A percentile compares a stretch with the other conserved stretches of the same genome.
Conservation (phyloP, 116 monocot species). For the Zostera marina region DNA sequence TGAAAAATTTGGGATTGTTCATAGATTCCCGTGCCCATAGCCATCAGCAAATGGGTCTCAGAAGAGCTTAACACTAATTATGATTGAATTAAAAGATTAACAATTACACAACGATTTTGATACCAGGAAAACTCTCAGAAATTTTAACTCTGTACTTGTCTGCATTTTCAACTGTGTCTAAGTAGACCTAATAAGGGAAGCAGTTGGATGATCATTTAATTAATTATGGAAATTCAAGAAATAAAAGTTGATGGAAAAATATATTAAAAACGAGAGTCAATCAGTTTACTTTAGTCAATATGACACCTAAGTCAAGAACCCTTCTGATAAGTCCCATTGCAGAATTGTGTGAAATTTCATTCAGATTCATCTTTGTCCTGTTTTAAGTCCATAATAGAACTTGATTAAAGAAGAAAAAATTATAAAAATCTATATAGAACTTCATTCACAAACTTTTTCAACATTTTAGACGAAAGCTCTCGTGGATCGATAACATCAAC, state of each 20-base stretch:
- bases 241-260: neutral
- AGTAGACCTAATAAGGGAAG: slow-evolving; percentile 46
- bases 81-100: too few relatives aligned
- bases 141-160: slow-evolving; percentile 83
- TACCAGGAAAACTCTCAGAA: slow-evolving; percentile 59
- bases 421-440: neutral
- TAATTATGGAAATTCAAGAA: too few relatives aligned
- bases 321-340: slow-evolving; percentile 84
- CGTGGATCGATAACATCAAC: too few relatives aligned
- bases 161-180: slow-evolving; percentile 96
- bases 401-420: too few relatives aligned
- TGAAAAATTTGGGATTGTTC: too few relatives aligned
- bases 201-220: neutral
- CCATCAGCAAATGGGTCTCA: too few relatives aligned
- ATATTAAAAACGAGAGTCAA: neutral
- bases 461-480: slow-evolving; percentile 88
- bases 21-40: too few relatives aligned
- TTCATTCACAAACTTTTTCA: slow-evolving; percentile 39
- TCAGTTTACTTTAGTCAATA: slow-evolving; percentile 75
- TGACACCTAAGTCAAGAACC: slow-evolving; percentile 71
- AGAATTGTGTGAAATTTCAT: slow-evolving; percentile 96
- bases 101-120: slow-evolving; percentile 86
- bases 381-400: neutral
- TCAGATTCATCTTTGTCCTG: slow-evolving; percentile 85
- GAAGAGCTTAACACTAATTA: too few relatives aligned